Evolutionary conservation across 306 rosid species (phyloP), one percentile per base, ranked within the genome.

Genomic region (Cercis canadensis): DNA sequence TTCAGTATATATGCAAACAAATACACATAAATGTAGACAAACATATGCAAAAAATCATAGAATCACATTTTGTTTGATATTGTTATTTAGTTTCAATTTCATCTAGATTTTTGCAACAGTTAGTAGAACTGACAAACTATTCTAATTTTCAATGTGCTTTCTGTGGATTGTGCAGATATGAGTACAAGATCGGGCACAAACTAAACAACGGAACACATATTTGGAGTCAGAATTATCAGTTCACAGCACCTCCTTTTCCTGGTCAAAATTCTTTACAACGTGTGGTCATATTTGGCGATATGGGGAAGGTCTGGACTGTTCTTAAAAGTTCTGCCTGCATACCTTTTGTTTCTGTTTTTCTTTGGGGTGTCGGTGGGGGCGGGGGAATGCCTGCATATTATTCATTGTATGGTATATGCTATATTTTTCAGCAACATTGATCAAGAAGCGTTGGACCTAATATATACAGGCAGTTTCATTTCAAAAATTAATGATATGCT

Each of bases 191-290:
- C 33, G 97, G 93, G 53, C 97, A 90, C 80, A 85, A 21, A 79
- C 76, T 90, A 63, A 73, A 32, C 57, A 82, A 85, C 62, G 96
- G 83, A 46, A 80, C 97, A 13, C 78, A 67, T 67, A 65, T 93
- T 74, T 87, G 87, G 92, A 72, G 96, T 71, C 79, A 43, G 75
- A 71, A 70, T 17, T 82, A 90, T 81, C 85, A 87, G 65, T 93
- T 93, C 73, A 81, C 65, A 84, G 86, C 98, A 51, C 78, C 97
- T 63, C 97, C 98, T 54, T 93, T 87, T 82, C 98, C 93, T 57
- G 96, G 98, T 56, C 96, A 88, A 76, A 88, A 82, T 46, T 92
- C 97, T 36, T 69, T 87, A 73, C 97, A 90, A 79, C 87, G 89
- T 21, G 87, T 92, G 19, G 81, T 87, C 75, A 80, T 92, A 80